Percentiles rank a stretch among this genome's conserved stretches.
Evolutionary conservation across 441 rosid species (phyloP).

Genomic region (Syzygium syzygioides): DNA sequence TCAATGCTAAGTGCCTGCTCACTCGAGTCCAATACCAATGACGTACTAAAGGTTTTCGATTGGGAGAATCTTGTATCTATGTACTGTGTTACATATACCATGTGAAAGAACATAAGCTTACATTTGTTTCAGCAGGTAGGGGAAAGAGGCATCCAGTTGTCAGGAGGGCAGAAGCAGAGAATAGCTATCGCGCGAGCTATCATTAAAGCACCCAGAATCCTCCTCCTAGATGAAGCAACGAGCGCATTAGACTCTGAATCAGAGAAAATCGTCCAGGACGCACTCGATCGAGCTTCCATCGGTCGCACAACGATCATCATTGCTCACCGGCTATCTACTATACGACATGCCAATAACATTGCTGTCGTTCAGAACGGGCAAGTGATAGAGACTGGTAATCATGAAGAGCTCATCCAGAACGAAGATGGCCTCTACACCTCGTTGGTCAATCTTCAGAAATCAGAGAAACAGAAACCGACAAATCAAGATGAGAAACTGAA

Average conservation of each 20-base stretch:
- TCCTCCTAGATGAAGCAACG: constrained; percentile 89
- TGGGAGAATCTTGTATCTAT: neutral
- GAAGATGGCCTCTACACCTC: constrained; percentile 46
- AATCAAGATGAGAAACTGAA: neutral
- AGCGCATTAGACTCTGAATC: constrained; percentile 81
- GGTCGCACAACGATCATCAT: constrained; percentile 72
- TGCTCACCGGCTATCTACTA: constrained; percentile 82
- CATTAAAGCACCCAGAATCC: constrained; percentile 63
- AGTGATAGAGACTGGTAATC: constrained; percentile 59
- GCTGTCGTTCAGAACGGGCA: constrained; percentile 50
- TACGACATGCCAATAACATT: constrained; percentile 55
- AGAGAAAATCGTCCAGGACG: constrained; percentile 70
- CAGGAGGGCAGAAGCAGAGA: constrained; percentile 89
- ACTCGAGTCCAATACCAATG: neutral
- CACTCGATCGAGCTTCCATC: constrained; percentile 53
- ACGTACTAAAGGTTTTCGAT: neutral
- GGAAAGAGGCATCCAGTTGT: constrained; percentile 73
- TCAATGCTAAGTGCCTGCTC: neutral
- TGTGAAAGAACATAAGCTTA: neutral
- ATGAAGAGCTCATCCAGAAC: constrained; percentile 43
- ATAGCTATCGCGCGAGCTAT: constrained; percentile 82
- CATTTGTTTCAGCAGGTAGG: constrained; percentile 44
- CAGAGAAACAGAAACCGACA: constrained; percentile 19
- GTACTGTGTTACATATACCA: neutral
- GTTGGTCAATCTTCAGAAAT: constrained; percentile 52